Percentiles rank a stretch among this genome's conserved stretches.
phyloP scores from a whole-genome alignment of 2,329 filamentous ascomycete species.

The Dryadomyces quercivorus region DNA sequence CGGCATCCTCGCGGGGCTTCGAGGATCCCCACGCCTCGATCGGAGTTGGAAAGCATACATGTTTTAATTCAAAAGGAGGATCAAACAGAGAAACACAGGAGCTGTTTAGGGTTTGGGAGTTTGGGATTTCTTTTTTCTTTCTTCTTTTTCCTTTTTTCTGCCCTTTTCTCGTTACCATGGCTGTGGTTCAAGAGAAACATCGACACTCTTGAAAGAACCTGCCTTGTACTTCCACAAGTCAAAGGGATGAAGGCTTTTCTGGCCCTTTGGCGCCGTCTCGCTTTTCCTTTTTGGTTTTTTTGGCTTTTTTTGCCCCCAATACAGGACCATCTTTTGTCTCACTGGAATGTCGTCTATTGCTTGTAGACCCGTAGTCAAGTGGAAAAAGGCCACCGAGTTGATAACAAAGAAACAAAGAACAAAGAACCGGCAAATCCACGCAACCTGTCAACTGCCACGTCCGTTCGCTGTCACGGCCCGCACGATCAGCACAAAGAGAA shows the following conservation, averaged over 20 bases:
- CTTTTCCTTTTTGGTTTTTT: background rate
- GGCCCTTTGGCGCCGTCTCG: background rate
- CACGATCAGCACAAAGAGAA: background rate
- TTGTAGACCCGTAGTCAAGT: background rate
- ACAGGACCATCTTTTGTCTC: background rate
- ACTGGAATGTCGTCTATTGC: background rate
- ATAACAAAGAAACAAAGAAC: no score
- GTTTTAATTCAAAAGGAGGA: no score
- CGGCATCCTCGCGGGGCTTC: no score
- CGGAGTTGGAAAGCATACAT: no score
- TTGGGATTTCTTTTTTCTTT: background rate
- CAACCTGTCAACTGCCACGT: no score
- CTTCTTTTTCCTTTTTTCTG: background rate
- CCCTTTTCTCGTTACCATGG: background rate
- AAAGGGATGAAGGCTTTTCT: background rate
- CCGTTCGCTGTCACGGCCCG: no score
- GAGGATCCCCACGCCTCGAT: no score
- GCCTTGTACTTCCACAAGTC: background rate
- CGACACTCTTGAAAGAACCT: background rate
- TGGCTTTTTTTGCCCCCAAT: background rate
- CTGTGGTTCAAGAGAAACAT: background rate
- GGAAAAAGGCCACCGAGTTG: no score
- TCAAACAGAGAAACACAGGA: no score
- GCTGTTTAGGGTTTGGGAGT: background rate
- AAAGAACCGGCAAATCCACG: no score